Evolutionary conservation across 2,329 filamentous ascomycete species (phyloP), one percentile per base, ranked within the genome.

Genomic region (Beauveria sp.): DNA sequence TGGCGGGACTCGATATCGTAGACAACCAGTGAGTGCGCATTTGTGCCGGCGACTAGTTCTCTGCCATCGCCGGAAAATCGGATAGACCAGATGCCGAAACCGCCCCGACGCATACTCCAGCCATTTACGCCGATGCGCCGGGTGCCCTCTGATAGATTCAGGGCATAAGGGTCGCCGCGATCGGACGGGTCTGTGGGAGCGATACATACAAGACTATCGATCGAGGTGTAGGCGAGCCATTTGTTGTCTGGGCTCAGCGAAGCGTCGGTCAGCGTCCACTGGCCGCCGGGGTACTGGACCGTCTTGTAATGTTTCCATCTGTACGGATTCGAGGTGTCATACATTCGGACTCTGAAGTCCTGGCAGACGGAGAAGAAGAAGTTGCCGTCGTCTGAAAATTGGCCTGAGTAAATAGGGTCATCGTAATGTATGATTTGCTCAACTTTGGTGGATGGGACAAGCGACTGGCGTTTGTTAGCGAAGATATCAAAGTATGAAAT

Each of bases 261-360:
- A 2, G 93, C 92, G 74, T 99, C 94, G 16, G 94, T 97, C 65
- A 99, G 88, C 1, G 93, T 97, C 94, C 94, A 99, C 68, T 91
- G 88, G 2, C 92, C 94, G 66, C 87, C 90, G 1, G 91, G 91
- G 72, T 94, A 96, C 30, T 80, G 77, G 5, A 92, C 90, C 0
- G 90, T 93, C 76, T 93, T 97, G 79, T 97, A 97, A 73, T 96
- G 92, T 71, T 88, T 89, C 94, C 94, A 99, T 65, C 92, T 84
- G 73, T 94, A 96, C 0, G 93, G 92, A 67, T 97, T 96, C 2
- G 90, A 92, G 0, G 94, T 97, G 72, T 97, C 93, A 74, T 97
- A 99, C 90, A 99, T 92, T 58, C 92, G 88, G 10, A 99, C 92
- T 67, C 86, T 89, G 76, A 96, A 96, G 73, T 97, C 92, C 73